phyloP scores from a whole-genome alignment of 352 stramenopile species.

The Pythium aristosporum region DNA sequence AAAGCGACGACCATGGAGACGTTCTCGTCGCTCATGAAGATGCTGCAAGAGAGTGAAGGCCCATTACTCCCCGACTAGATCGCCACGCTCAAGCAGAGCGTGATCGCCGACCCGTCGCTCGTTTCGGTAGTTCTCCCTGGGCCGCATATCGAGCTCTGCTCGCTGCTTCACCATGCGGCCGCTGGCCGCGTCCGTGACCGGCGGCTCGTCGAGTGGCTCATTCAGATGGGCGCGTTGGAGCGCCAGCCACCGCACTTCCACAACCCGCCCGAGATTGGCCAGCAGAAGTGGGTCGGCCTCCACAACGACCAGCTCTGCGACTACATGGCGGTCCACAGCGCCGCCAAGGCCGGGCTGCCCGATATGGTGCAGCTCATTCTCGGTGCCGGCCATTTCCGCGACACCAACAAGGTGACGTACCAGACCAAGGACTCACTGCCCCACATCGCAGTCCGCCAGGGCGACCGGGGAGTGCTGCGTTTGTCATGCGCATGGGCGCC shows the following conservation, averaged over 20 bases:
- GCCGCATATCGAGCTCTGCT: slow-evolving; percentile 3
- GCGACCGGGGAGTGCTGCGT: neutral
- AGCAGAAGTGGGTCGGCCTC: neutral
- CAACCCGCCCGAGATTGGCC: neutral
- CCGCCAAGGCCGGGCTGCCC: slow-evolving; percentile 1
- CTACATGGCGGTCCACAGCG: slow-evolving; percentile 14
- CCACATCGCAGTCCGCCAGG: slow-evolving; percentile 12
- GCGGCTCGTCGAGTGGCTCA: slow-evolving; percentile 37
- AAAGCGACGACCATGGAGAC: neutral
- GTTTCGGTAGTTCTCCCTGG: neutral
- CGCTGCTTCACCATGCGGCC: slow-evolving; percentile 30
- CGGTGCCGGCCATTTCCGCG: slow-evolving; percentile 3
- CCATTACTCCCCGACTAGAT: neutral
- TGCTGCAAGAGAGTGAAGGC: slow-evolving; percentile 5
- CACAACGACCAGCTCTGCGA: neutral
- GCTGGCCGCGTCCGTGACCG: slow-evolving; percentile 31
- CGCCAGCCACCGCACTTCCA: slow-evolving; percentile 14
- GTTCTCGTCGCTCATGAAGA: slow-evolving; percentile 5
- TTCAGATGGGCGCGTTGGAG: slow-evolving; percentile 31
- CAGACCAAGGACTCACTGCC: slow-evolving; percentile 16
- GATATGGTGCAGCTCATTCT: slow-evolving; percentile 20
- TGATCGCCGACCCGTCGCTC: slow-evolving; percentile 9
- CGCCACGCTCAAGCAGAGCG: slow-evolving; percentile 9
- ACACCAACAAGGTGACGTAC: slow-evolving; percentile 20
- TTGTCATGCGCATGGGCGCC: slow-evolving; percentile 3